These are phyloP conservation scores for Cylindrotheca fusiformis DNA, from an alignment of 108 stramenopile genomes.

Conservation along the genomic window DNA sequence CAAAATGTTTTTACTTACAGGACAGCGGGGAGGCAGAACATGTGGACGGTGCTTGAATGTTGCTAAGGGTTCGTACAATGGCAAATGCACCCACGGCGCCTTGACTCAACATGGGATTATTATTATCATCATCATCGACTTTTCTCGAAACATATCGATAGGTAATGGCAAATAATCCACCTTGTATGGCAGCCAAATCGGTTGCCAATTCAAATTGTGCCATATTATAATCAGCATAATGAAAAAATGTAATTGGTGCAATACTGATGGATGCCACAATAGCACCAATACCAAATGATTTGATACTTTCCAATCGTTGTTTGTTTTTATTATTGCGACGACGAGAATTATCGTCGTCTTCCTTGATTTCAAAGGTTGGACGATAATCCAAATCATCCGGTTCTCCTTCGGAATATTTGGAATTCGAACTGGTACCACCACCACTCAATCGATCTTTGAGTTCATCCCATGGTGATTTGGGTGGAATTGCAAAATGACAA, in stretches of 20 bases:
- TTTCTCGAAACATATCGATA: slow-evolving; percentile 72
- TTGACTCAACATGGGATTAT: slow-evolving; percentile 68
- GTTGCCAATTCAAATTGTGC: slow-evolving; percentile 81
- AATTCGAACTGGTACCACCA: neutral
- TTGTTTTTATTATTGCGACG: neutral
- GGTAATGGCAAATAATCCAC: slow-evolving; percentile 78
- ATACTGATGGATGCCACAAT: slow-evolving; percentile 58
- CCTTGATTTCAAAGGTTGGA: neutral
- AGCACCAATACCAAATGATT: slow-evolving; percentile 59
- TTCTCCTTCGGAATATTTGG: neutral
- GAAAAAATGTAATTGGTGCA: slow-evolving; percentile 52
- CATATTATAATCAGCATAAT: slow-evolving; percentile 34
- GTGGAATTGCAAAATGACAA: neutral
- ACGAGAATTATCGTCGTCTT: neutral
- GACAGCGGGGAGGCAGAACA: slow-evolving; percentile 62
- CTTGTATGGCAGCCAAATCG: slow-evolving; percentile 61
- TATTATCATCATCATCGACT: too few species aligned
- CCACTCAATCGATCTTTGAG: neutral
- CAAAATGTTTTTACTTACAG: slow-evolving; percentile 40
- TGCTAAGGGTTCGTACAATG: slow-evolving; percentile 53
- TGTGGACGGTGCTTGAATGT: slow-evolving; percentile 48
- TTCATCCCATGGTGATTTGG: neutral
- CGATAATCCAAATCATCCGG: neutral
- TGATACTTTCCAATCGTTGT: slow-evolving; percentile 73
- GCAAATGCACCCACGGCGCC: slow-evolving; percentile 79